A percentile compares a stretch with the other conserved stretches of the same genome.
Evolutionary conservation across 1,284 basidiomycete species (phyloP).

Genomic region (Sparassis latifolia): DNA sequence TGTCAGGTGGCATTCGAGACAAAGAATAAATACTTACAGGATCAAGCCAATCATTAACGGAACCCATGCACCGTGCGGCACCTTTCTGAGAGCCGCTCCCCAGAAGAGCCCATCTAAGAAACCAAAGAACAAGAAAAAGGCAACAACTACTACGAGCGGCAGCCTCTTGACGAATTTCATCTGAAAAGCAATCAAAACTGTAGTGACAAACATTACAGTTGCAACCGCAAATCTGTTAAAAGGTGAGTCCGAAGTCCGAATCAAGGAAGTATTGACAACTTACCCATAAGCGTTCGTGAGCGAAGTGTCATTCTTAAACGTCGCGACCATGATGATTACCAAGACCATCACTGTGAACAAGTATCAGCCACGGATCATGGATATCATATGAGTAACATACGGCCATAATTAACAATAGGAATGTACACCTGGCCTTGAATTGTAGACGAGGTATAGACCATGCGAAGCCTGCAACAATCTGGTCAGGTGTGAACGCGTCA

Average conservation of each 20-base stretch:
- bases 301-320: constrained; percentile 44
- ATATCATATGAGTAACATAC: constrained; percentile 17
- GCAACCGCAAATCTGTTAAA: constrained; percentile 48
- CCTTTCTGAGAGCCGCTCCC: constrained; percentile 54
- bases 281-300: constrained; percentile 48
- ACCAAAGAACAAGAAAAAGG: constrained; percentile 49
- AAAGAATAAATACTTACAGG: constrained; percentile 28
- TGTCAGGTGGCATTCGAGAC: not conserved
- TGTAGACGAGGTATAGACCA: constrained; percentile 53
- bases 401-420: constrained; percentile 49
- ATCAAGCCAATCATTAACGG: constrained; percentile 49
- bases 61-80: constrained; percentile 60
- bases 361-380: not conserved
- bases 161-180: constrained; percentile 50
- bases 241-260: not conserved
- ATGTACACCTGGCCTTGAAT: constrained; percentile 63
- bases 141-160: constrained; percentile 36
- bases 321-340: constrained; percentile 50
- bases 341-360: constrained; percentile 38
- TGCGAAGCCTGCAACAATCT: constrained; percentile 31
- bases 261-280: constrained; percentile 1
- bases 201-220: constrained; percentile 59
- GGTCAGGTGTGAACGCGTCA: not conserved
- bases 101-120: constrained; percentile 61
- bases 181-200: constrained; percentile 49